These are phyloP conservation scores for Xylaria curta DNA, from an alignment of 495 filamentous ascomycete genomes.

Conservation along the genomic window DNA sequence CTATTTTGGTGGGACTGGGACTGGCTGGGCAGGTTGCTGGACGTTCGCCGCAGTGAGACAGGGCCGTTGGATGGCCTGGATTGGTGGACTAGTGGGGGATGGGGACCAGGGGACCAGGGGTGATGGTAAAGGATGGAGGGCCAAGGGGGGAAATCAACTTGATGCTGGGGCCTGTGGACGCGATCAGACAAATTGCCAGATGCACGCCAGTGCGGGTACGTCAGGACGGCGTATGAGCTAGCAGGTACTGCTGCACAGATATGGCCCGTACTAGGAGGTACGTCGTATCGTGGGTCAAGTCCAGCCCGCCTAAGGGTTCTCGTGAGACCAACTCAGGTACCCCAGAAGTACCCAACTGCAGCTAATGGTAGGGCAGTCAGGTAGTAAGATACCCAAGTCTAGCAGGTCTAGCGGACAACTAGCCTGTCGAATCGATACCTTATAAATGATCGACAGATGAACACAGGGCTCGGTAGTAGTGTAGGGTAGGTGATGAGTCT, in stretches of 20 bases:
- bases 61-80: slow-evolving; percentile 7
- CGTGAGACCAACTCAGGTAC: slow-evolving; percentile 14
- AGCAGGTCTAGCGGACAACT: slow-evolving; percentile 2
- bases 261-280: background rate
- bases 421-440: slow-evolving; percentile 10
- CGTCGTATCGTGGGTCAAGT: slow-evolving; percentile 6
- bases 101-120: too few species aligned
- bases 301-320: background rate
- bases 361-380: background rate
- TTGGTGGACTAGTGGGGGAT: slow-evolving; percentile 6
- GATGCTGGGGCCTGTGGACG: slow-evolving; percentile 35
- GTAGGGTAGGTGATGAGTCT: background rate
- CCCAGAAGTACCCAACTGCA: slow-evolving; percentile 8
- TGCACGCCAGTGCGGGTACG: slow-evolving; percentile 23
- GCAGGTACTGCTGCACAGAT: background rate
- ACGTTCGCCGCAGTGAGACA: slow-evolving; percentile 11
- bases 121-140: slow-evolving; percentile 13
- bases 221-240: background rate
- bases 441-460: slow-evolving; percentile 20
- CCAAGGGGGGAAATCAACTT: slow-evolving; percentile 27
- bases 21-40: slow-evolving; percentile 10
- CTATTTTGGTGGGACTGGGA: slow-evolving; percentile 28
- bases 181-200: slow-evolving; percentile 42
- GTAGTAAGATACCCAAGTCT: background rate
- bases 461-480: slow-evolving; percentile 9